Percentiles rank a stretch among this genome's conserved stretches.
Conservation (phyloP, 345 rosid genomes). For the Gossypium ekmanianum region DNA sequence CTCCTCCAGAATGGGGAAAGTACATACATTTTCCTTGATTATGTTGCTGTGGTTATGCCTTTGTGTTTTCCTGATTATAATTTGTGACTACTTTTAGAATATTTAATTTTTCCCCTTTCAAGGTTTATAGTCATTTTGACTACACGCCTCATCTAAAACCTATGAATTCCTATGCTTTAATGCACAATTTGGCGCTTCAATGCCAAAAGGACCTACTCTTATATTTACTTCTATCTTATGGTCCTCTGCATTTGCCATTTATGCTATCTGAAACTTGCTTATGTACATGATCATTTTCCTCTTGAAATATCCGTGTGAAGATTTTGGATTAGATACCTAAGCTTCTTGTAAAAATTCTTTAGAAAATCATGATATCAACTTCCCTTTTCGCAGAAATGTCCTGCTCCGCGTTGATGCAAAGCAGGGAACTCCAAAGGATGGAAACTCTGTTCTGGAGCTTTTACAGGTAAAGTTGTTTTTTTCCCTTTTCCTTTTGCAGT, state of each 20-base stretch:
- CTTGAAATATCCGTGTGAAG: neutral
- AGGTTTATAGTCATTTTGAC: neutral
- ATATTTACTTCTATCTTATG: neutral
- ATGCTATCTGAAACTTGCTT: neutral
- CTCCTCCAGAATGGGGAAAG: constrained; percentile 99
- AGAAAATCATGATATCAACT: constrained; percentile 18
- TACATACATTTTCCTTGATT: constrained; percentile 32
- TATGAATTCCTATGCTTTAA: neutral
- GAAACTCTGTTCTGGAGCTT: constrained; percentile 82
- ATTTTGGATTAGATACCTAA: neutral
- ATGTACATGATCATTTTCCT: neutral
- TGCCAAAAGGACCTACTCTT: neutral
- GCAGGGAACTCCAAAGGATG: constrained; percentile 91
- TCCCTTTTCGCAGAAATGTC: constrained; percentile 58
- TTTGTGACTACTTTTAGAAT: constrained; percentile 1
- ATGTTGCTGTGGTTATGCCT: neutral
- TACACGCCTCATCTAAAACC: neutral
- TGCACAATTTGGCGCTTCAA: neutral
- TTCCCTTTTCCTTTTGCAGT: neutral
- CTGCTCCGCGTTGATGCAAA: constrained; percentile 92
- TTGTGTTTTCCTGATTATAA: constrained; percentile 1
- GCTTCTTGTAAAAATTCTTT: neutral
- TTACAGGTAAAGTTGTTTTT: constrained; percentile 52
- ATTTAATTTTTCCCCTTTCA: neutral
- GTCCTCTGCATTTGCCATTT: neutral